Base-by-base conservation (phyloP, 148 eudicot genomes). In the Persicaria maculosa region DNA sequence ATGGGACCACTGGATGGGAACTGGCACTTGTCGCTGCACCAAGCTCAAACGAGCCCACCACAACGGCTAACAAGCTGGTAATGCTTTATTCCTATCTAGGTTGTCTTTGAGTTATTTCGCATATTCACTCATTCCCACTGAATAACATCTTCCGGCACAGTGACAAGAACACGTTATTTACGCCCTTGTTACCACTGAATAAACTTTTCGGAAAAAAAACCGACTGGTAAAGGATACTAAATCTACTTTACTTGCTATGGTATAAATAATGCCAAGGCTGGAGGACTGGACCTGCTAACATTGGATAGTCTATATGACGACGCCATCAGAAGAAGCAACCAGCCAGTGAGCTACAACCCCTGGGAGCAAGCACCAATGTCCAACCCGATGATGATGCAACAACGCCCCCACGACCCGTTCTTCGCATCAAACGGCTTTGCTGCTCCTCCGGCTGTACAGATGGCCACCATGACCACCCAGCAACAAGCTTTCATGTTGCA, bases 11-110 rank as follows among this genome's bases (percentile, higher is more conserved):
- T 15, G 98, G 98, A 76, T 95, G 99, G 97, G 99, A 95, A 81
- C 74, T 95, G 80, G 99, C 99, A 74, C 97, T 92, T 77, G 97
- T 95, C 68, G 86, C 96, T 78, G 92, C 97, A 76, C 97, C 99
- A 52, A 92, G 94, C 80, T 87, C 96, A 48, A 89, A 88, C 70
- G 94, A 87, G 82, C 83, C 80, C 68, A 77, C 87, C 48, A 74
- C 89, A 36, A 73, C 91, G 54, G 75, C 89, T 65, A 89, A 79
- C 83, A 88, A 88, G 78, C 82, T 92, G 97, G 99, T 92, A 95
- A 75, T 15, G 19, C 54, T 71, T 71, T 46, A 15, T 19, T 65
- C n/a, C 36, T 45, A 64, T 64, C 69, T 64, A 64, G 45, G n/a
- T 9, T 2, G 45, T 64, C 4, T 31, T 36, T 14, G 7, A 64